Conservation (phyloP, 2,329 filamentous ascomycete species). For the Claviceps quebecensis region DNA sequence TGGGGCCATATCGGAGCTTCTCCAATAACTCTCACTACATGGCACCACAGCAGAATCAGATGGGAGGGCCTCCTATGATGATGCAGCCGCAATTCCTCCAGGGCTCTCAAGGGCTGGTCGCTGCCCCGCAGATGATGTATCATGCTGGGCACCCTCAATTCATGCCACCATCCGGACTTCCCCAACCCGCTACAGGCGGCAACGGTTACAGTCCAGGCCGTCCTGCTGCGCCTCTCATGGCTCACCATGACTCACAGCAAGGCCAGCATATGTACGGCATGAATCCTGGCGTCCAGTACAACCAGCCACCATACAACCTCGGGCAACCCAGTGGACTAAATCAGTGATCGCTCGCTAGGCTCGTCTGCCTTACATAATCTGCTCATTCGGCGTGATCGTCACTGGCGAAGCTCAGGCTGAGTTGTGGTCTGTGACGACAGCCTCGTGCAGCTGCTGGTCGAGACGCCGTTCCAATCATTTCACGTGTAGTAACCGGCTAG, state of each 20-base stretch:
- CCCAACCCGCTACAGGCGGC: conserved; percentile 47
- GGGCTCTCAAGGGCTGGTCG: conserved; percentile 55
- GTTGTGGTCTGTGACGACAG: neutral
- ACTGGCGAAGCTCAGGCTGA: neutral
- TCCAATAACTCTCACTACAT: conserved; percentile 60
- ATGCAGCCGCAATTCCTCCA: conserved; percentile 64
- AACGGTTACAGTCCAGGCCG: conserved; percentile 82
- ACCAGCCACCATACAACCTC: conserved; percentile 59
- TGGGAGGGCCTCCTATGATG: conserved; percentile 66
- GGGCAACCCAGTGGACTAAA: conserved; percentile 56
- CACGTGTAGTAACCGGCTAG: neutral
- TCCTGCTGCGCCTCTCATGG: conserved; percentile 76
- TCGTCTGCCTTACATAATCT: neutral
- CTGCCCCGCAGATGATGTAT: conserved; percentile 72
- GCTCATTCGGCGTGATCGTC: neutral
- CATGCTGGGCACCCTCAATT: conserved; percentile 49
- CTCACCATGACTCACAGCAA: conserved; percentile 84
- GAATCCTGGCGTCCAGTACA: conserved; percentile 61
- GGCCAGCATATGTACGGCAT: conserved; percentile 67
- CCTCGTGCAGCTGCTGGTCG: neutral
- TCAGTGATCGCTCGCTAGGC: conserved; percentile 35
- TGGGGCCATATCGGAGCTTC: conserved; percentile 55
- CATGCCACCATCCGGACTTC: conserved; percentile 45
- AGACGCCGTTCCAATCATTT: neutral
- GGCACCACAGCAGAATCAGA: conserved; percentile 53